A percentile compares a stretch with the other conserved stretches of the same genome.
Evolutionary conservation across 768 basidiomycete genomes (phyloP).

Genomic region (Boletus vinaceobasis): DNA sequence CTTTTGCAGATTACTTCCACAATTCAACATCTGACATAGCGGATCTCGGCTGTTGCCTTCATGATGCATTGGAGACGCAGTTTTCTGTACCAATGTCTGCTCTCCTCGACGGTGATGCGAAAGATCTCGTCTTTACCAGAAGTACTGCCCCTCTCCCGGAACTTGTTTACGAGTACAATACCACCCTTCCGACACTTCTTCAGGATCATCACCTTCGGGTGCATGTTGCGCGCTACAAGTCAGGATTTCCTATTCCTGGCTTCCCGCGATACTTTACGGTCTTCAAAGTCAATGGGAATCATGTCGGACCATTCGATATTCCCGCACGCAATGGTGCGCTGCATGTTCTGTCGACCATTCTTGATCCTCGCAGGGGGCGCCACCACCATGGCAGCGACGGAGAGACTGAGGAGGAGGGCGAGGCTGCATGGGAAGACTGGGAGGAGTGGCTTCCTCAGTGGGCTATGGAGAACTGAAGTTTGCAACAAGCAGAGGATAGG

Average conservation of each 20-base stretch:
- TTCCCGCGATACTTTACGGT: constrained; percentile 5
- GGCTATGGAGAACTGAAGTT: constrained; percentile 9
- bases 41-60: not conserved
- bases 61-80: not conserved
- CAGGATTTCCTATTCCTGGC: not conserved
- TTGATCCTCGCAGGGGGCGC: constrained; percentile 9
- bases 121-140: not conserved
- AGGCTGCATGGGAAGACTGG: constrained; percentile 10
- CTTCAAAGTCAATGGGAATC: constrained; percentile 9
- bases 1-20: constrained; percentile 10
- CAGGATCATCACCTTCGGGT: constrained; percentile 1
- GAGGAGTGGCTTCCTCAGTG: constrained; percentile 15
- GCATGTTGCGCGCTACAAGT: constrained; percentile 10
- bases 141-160: not conserved
- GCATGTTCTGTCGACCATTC: constrained; percentile 9
- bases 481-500: not conserved
- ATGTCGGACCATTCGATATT: constrained; percentile 8
- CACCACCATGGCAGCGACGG: not conserved
- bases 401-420: not conserved
- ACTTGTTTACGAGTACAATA: constrained; percentile 12
- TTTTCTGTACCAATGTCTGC: not conserved
- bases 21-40: not conserved
- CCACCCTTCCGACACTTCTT: constrained; percentile 13
- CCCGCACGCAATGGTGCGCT: constrained; percentile 14
- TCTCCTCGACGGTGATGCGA: not conserved